Conservation (phyloP, 345 rosid species). For the Sapria himalayana region DNA sequence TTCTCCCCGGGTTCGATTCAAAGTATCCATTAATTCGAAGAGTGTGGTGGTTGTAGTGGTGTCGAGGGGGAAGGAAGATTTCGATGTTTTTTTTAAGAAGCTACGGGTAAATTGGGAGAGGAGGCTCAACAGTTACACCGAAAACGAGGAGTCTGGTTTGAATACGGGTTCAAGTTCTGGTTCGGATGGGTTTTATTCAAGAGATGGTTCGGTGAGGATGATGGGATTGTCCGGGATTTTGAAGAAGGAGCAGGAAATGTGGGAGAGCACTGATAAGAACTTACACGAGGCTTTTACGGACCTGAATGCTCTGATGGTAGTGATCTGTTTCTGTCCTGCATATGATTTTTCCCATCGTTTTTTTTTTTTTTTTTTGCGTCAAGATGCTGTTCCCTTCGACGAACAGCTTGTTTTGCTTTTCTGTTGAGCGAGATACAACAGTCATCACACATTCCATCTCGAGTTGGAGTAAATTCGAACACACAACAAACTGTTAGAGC, state of each 20-base stretch:
- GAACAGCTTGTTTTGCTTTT: no score
- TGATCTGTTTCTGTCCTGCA: background rate
- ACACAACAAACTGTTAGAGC: no score
- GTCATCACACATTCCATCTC: no score
- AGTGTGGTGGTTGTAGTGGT: constrained; percentile 44
- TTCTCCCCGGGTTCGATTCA: constrained; percentile 70
- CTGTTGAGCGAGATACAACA: no score
- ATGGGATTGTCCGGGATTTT: constrained; percentile 87
- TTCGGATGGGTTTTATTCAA: constrained; percentile 40
- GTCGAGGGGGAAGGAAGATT: constrained; percentile 65
- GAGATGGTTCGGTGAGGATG: constrained; percentile 70
- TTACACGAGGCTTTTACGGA: constrained; percentile 91
- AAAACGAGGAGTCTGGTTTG: constrained; percentile 9
- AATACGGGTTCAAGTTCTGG: constrained; percentile 12
- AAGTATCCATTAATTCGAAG: constrained; percentile 22
- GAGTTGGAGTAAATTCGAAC: no score
- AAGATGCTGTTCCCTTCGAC: no score
- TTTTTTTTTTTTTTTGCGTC: background rate
- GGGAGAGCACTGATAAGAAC: constrained; percentile 93
- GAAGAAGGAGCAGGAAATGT: constrained; percentile 80
- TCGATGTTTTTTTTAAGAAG: constrained; percentile 51
- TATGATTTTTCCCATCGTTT: background rate
- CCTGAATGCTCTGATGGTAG: constrained; percentile 88
- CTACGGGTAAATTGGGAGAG: constrained; percentile 70
- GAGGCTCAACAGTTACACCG: constrained; percentile 40